Evolutionary conservation across 1,284 basidiomycete species (phyloP), one percentile per base, ranked within the genome.

Genomic region (Puccinia coronata): DNA sequence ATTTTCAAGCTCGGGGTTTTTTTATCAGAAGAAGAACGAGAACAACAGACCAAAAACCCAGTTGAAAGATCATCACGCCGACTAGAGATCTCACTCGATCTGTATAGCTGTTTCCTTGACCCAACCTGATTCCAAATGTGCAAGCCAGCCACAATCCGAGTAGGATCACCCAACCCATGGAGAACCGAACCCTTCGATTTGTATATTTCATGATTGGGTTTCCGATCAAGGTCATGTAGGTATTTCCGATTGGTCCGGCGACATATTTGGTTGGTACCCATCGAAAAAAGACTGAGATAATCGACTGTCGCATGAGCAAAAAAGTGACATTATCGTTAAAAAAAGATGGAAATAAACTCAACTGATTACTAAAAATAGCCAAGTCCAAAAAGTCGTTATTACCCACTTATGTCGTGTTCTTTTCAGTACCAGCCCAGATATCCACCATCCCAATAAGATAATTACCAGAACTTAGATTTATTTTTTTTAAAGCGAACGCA

Each of bases 51-150:
- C 88, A 93, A 87, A 94, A 92, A 82, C 90, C 87, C 80, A 88
- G 88, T 85, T 94, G 92, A 88, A 94, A 94, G 74, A 94, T 85
- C 84, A 91, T 87, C 41, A 95, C 88, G 47, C 93, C 93, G 61
- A 92, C 88, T 43, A 94, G 90, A n/a, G 91, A 92, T 84, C 94
- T 92, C 11, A 91, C 91, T 80, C 92, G 91, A 85, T 94, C 92
- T 28, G 90, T 91, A 84, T 92, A 93, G 18, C 86, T 88, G 8
- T 91, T 90, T 82, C 88, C 89, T 92, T 77, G 85, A 86, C 76
- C 89, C 86, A 55, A 92, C 88, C 39, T 88, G 87, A 87, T 93
- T 3, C 93, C 93, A 85, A 93, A 94, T 0, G 92, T 92, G 25
- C 92, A 93, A 73, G 92, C 93, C 82, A 94, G 91, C 72, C 94